Base-by-base conservation (phyloP, 768 basidiomycete species). In the Lactarius quietus region DNA sequence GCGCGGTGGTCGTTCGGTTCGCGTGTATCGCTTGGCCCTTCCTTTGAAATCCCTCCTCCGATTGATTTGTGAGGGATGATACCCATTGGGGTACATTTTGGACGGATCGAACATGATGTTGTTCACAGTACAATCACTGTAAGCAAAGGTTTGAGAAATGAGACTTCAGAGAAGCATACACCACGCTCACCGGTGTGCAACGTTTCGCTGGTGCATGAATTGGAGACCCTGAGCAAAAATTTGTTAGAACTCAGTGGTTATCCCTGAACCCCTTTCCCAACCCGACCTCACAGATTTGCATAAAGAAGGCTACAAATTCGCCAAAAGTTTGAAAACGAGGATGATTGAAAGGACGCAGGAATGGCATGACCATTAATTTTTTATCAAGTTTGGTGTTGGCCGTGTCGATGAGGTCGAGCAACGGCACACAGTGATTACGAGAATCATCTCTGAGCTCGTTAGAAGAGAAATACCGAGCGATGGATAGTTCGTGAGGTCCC, bases 1-100 rank as follows among this genome's bases (percentile, higher is more conserved):
- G 18, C 67, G 67, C 1, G 72, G 70, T 39, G 67, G 69, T 10
- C 56, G 61, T 23, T 70, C 53, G 3, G 75, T 75, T 8, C 74
- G 70, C 23, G 71, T 59, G 18, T 54, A 55, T 28, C 68, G 58
- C 45, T 69, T 70, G 39, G 63, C 58, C n/a, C 18, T n/a, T 48
- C 63, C 20, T 31, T 64, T 58, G 10, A 59, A 64, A 35, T 64
- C 29, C 9, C 20, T 20, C 38, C 28, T 58, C 43, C 63, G 57
- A 26, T 67, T 20, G 15, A 56, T 52, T n/a, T 38, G 38, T 17
- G 36, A 26, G 1, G 57, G 63, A n/a, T 67, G 66, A 26, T 64
- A 54, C 12, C 62, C 52, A 1, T 59, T 31, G 3, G 66, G 66
- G 17, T 59, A 67, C 62, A 67, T 63, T 51, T n/a, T 17, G 2